A percentile compares a stretch with the other conserved stretches of the same genome.
These are phyloP conservation scores for Xanthoconium separans DNA, from an alignment of 1,284 basidiomycete genomes.

Conservation along the genomic window DNA sequence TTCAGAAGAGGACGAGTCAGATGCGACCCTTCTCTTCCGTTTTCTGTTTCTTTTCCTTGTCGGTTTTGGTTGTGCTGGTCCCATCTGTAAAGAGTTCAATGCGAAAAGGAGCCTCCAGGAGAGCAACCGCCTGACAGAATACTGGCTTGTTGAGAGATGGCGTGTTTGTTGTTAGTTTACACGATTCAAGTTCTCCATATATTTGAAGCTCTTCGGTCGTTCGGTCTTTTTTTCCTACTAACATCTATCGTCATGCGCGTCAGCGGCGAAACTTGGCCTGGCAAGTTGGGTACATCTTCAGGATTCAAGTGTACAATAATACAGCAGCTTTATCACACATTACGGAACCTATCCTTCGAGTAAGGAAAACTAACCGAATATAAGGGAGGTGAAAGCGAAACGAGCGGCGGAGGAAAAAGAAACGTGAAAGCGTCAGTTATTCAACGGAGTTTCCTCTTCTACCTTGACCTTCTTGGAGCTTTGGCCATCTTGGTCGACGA, in stretches of 20 bases:
- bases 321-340: conserved; percentile 12
- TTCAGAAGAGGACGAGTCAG: conserved; percentile 44
- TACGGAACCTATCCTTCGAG: background rate
- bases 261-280: background rate
- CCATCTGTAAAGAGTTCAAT: conserved; percentile 12
- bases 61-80: conserved; percentile 30
- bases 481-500: conserved; percentile 20
- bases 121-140: no score
- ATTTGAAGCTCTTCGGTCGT: no score
- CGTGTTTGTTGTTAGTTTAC: no score
- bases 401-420: background rate
- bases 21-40: conserved; percentile 50
- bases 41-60: conserved; percentile 50
- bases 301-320: conserved; percentile 10
- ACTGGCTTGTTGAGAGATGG: no score
- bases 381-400: background rate
- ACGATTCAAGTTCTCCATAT: no score
- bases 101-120: no score
- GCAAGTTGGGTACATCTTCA: conserved; percentile 10
- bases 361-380: background rate
- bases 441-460: conserved; percentile 20
- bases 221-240: no score
- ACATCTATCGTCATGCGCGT: no score
- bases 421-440: conserved; percentile 4
- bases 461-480: conserved; percentile 24